phyloP scores from a whole-genome alignment of 768 basidiomycete species.

The Lepiota venenata region DNA sequence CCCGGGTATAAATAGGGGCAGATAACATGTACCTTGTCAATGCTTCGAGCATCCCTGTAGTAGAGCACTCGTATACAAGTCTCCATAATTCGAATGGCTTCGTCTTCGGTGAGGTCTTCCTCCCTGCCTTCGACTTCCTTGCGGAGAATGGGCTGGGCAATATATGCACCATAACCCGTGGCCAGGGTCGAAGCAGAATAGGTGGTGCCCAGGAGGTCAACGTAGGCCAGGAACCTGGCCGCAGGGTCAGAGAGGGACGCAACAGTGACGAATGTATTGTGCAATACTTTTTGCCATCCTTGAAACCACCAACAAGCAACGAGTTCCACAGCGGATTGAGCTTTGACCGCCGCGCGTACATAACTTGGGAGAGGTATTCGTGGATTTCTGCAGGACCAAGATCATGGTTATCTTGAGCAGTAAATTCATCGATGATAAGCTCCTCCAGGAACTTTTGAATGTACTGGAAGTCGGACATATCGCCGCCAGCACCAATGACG shows the following conservation, averaged over 20 bases:
- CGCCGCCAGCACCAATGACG: slow-evolving; percentile 88
- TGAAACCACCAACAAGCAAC: slow-evolving; percentile 87
- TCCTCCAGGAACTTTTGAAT: slow-evolving; percentile 79
- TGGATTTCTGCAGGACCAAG: slow-evolving; percentile 90
- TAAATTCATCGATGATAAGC: slow-evolving; percentile 74
- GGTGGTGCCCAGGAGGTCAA: slow-evolving; percentile 95
- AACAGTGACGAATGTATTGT: background rate
- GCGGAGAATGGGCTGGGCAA: slow-evolving; percentile 90
- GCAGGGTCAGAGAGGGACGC: background rate
- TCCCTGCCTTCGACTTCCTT: slow-evolving; percentile 86
- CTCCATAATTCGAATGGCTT: slow-evolving; percentile 76
- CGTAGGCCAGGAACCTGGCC: slow-evolving; percentile 84
- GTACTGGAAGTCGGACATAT: slow-evolving; percentile 98
- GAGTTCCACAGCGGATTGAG: slow-evolving; percentile 96
- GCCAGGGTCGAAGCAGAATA: slow-evolving; percentile 92
- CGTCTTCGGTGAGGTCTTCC: slow-evolving; percentile 68
- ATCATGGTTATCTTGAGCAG: slow-evolving; percentile 77
- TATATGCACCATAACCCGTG: slow-evolving; percentile 90
- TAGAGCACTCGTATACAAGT: slow-evolving; percentile 91
- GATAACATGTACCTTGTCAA: slow-evolving; percentile 72
- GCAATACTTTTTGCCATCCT: slow-evolving; percentile 73
- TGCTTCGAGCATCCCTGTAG: slow-evolving; percentile 93
- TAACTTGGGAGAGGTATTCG: slow-evolving; percentile 84
- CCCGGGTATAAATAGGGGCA: background rate
- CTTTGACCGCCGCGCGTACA: slow-evolving; percentile 87